Evolutionary conservation across 768 basidiomycete genomes (phyloP), one percentile per base, ranked within the genome.

Genomic region (Leucocoprinus sp.): DNA sequence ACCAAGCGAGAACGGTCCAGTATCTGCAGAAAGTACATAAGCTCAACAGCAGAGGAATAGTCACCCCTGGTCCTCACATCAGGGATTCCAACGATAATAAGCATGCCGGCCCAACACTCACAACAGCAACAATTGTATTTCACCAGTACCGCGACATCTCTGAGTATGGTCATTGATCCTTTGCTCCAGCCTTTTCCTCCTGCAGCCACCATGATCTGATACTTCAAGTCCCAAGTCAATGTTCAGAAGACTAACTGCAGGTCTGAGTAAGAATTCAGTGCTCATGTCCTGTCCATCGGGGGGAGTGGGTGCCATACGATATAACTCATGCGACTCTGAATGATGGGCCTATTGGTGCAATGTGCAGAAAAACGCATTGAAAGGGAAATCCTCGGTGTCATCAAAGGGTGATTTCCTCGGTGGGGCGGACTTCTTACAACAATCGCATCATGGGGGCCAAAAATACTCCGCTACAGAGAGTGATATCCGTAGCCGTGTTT

Each of bases 371-470:
- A 39, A 19, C 41, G 14, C 5, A 37, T 12, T 28, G 35, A 37
- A 19, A 37, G 44, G 27, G 46, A 41, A 41, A 48, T 48, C 46
- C 46, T 48, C 46, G 46, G 46, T 48, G 46, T 23, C 45, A 41
- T 33, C 21, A 35, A 12, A 40, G 22, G 18, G 14, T 39, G 46
- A 48, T 48, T 41, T 48, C 46, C 46, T 48, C 46, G 46, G 46
- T 48, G 46, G n/a, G 34, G 34, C 37, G n/a, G n/a, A n/a, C n/a
- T n/a, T n/a, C n/a, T n/a, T n/a, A n/a, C n/a, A n/a, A n/a, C n/a
- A n/a, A n/a, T n/a, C 46, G 37, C 46, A 40, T 48, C 46, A 48
- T 19, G 42, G 46, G 46, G 46, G 35, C 45, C 18, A 19, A 39
- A 24, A 17, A 35, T 17, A 23, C 22, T n/a, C 24, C 21, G 29